These are phyloP conservation scores for Fusarium sp. DNA, from an alignment of 2,329 filamentous ascomycete species.

Conservation along the genomic window DNA sequence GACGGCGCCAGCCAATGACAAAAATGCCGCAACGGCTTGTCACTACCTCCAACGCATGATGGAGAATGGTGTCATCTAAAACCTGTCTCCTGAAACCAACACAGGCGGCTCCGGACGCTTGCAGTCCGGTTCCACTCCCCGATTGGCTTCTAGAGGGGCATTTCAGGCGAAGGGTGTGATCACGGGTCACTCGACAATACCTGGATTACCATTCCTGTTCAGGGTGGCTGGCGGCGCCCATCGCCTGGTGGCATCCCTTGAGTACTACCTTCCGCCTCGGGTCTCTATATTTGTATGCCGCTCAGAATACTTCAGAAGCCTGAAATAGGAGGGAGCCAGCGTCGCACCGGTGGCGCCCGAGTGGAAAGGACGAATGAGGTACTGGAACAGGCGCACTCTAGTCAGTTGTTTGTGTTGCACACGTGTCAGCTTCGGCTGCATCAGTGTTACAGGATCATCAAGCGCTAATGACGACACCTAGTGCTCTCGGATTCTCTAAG, in stretches of 20 bases:
- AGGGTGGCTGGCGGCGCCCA: neutral
- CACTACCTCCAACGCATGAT: constrained; percentile 4
- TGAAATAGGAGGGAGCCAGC: neutral
- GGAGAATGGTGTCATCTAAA: constrained; percentile 7
- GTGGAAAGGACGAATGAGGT: neutral
- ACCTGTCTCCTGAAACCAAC: neutral
- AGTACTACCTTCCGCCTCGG: neutral
- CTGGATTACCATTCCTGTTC: constrained; percentile 1
- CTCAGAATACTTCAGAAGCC: neutral
- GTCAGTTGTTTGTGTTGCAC: constrained; percentile 6
- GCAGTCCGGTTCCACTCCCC: neutral
- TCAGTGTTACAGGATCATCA: constrained; percentile 2
- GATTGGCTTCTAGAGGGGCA: neutral
- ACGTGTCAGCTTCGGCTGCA: neutral
- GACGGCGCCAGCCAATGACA: constrained; percentile 1
- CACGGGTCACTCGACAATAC: neutral
- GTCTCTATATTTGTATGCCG: neutral
- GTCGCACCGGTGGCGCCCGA: neutral
- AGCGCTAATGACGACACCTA: constrained; percentile 5
- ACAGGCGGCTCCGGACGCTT: neutral
- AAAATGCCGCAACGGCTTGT: constrained; percentile 15
- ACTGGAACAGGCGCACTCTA: neutral
- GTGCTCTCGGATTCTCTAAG: constrained; percentile 3
- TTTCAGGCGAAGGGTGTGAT: neutral
- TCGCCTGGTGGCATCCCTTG: neutral